phyloP scores from a whole-genome alignment of 2,329 filamentous ascomycete species.

The Penicillium rolfsii region DNA sequence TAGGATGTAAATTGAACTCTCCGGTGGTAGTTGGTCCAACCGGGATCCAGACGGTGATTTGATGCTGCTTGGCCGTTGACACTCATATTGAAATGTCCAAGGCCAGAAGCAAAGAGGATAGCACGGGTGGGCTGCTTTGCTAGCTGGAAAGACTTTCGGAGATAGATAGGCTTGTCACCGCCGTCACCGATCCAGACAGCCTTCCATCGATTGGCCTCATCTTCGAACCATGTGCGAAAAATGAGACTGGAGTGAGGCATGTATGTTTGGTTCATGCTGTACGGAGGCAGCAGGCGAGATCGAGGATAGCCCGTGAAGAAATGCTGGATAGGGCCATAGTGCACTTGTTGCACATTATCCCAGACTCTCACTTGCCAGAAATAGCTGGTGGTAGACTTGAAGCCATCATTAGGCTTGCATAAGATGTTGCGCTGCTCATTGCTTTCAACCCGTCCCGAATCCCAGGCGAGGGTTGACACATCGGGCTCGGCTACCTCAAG shows the following conservation, averaged over 20 bases:
- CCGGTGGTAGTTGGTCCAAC: slow-evolving; percentile 33
- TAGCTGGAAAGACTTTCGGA: slow-evolving; percentile 26
- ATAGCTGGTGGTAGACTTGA: slow-evolving; percentile 26
- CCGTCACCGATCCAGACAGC: slow-evolving; percentile 33
- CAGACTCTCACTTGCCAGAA: slow-evolving; percentile 30
- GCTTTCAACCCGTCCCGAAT: slow-evolving; percentile 26
- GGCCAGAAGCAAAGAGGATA: slow-evolving; percentile 28
- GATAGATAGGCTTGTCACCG: slow-evolving; percentile 31
- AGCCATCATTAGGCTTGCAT: slow-evolving; percentile 24
- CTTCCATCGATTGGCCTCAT: slow-evolving; percentile 30
- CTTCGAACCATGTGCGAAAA: slow-evolving; percentile 32
- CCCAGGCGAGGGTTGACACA: slow-evolving; percentile 19
- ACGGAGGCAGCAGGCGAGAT: slow-evolving; percentile 28
- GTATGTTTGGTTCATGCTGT: slow-evolving; percentile 35
- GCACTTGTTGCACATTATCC: slow-evolving; percentile 16
- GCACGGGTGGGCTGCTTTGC: slow-evolving; percentile 16
- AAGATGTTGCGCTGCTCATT: slow-evolving; percentile 29
- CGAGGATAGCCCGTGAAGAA: slow-evolving; percentile 30
- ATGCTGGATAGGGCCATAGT: slow-evolving; percentile 24
- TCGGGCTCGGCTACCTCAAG: neutral
- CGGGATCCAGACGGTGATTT: slow-evolving; percentile 29
- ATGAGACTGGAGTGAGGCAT: slow-evolving; percentile 32
- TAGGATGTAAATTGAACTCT: slow-evolving; percentile 48
- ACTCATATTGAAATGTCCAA: slow-evolving; percentile 32
- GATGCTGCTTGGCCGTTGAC: slow-evolving; percentile 27